phyloP scores from a whole-genome alignment of 768 basidiomycete species.

The Russula vinacea region DNA sequence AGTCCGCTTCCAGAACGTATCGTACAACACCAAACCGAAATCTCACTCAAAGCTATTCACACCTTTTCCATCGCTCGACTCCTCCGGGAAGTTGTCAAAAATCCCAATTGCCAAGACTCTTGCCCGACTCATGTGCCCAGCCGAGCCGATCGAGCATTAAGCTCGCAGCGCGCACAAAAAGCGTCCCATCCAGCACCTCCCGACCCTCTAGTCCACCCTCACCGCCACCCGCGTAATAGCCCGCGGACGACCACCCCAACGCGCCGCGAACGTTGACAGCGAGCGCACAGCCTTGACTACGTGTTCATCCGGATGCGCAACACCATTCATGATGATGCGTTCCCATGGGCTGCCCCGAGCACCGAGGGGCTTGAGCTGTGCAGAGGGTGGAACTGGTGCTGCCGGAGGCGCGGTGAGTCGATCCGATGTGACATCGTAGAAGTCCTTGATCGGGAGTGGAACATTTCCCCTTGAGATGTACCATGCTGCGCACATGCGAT shows the following conservation, averaged over 20 bases:
- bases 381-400: slow-evolving; percentile 29
- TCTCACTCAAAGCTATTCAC: background rate
- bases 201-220: slow-evolving; percentile 44
- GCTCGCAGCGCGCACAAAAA: slow-evolving; percentile 59
- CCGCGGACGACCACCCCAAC: slow-evolving; percentile 45
- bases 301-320: slow-evolving; percentile 61
- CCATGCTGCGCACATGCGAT: slow-evolving; percentile 50
- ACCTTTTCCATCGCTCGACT: background rate
- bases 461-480: slow-evolving; percentile 59
- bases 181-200: slow-evolving; percentile 54
- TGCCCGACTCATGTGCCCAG: slow-evolving; percentile 26
- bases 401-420: slow-evolving; percentile 32
- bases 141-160: slow-evolving; percentile 42
- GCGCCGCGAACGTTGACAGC: slow-evolving; percentile 44
- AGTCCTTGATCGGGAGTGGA: slow-evolving; percentile 46
- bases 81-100: background rate
- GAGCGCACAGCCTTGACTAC: slow-evolving; percentile 50
- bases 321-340: slow-evolving; percentile 48
- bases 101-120: slow-evolving; percentile 16
- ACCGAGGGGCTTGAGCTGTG: slow-evolving; percentile 13
- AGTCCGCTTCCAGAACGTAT: background rate
- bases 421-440: slow-evolving; percentile 39
- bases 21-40: background rate
- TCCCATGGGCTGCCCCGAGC: slow-evolving; percentile 47
- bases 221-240: slow-evolving; percentile 34